phyloP scores from a whole-genome alignment of 345 rosid species.

The Gossypium rotundifolium region DNA sequence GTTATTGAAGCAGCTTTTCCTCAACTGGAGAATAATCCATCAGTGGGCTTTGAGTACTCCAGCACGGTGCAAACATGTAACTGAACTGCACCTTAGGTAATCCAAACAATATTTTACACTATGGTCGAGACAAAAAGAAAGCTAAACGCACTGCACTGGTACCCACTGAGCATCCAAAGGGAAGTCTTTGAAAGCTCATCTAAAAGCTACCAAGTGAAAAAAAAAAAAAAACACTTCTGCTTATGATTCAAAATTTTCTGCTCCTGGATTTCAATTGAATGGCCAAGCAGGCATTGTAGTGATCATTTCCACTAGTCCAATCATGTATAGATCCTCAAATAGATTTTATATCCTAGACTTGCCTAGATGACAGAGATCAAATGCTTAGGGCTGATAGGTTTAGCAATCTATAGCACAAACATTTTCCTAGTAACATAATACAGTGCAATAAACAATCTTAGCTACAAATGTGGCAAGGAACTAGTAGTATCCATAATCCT shows the following conservation, averaged over 20 bases:
- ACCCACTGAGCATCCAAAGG: no score
- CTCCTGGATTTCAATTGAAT: background rate
- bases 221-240: background rate
- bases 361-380: background rate
- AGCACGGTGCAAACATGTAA: no score
- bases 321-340: background rate
- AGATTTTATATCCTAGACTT: background rate
- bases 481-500: background rate
- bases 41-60: no score
- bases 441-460: background rate
- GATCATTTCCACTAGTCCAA: background rate
- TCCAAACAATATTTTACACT: no score
- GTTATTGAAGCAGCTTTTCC: no score
- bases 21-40: no score
- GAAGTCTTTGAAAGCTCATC: background rate
- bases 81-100: no score
- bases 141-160: no score
- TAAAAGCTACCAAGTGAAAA: background rate
- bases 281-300: background rate
- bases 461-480: background rate
- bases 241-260: background rate
- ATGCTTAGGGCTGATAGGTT: background rate
- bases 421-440: background rate
- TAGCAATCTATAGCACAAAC: conserved; percentile 3
- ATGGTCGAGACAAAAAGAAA: no score